Conservation (phyloP, 441 rosid species). For the Erodium texanum region DNA sequence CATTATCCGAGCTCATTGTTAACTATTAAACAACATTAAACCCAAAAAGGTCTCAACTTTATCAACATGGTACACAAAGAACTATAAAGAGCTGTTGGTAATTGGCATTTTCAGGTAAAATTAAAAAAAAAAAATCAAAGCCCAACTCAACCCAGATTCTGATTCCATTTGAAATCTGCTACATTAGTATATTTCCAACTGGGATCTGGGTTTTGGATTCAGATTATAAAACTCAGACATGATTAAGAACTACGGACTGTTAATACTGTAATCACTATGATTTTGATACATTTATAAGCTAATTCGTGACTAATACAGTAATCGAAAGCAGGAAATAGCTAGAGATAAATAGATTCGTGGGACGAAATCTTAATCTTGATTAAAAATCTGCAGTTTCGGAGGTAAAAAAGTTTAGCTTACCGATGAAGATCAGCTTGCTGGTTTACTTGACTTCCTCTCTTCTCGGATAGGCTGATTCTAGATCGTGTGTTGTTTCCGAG, state of each 20-base stretch:
- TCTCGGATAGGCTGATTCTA: not conserved
- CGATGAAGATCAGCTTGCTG: not conserved
- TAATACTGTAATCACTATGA: not conserved
- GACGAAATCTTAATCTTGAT: not conserved
- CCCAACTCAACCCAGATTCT: not conserved
- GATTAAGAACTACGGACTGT: not conserved
- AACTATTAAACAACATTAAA: conserved; percentile 5
- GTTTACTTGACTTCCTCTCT: not conserved
- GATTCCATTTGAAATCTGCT: not conserved
- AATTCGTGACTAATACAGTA: not conserved
- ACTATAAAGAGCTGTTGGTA: not conserved
- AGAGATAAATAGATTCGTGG: not conserved
- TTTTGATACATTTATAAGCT: not conserved
- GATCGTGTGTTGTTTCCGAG: too few relatives aligned
- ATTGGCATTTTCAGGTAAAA: not conserved
- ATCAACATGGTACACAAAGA: not conserved
- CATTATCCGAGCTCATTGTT: conserved; percentile 30
- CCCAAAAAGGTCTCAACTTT: not conserved
- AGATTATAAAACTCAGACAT: not conserved
- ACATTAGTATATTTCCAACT: not conserved
- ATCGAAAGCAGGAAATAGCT: not conserved
- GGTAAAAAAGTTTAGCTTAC: not conserved
- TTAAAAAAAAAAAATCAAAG: not conserved
- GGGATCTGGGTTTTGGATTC: not conserved
- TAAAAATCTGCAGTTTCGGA: too few relatives aligned